These are phyloP conservation scores for Calonectria naviculata DNA, from an alignment of 2,329 filamentous ascomycete genomes.

Conservation along the genomic window DNA sequence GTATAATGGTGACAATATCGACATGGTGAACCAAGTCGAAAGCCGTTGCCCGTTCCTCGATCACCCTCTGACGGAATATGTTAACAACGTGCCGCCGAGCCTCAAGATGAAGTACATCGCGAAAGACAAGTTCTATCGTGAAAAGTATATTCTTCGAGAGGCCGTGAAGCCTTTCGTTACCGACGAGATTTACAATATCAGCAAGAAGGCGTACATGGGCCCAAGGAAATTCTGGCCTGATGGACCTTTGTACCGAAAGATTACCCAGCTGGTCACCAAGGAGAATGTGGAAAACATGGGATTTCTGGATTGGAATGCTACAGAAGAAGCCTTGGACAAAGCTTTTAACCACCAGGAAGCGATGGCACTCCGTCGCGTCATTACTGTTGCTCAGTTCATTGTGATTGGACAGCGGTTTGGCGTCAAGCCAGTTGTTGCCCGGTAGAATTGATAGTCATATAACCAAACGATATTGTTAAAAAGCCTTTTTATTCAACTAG, in stretches of 20 bases:
- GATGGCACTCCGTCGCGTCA: conserved; percentile 6
- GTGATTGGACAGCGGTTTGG: conserved; percentile 6
- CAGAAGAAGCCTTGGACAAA: conserved; percentile 42
- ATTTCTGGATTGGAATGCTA: conserved; percentile 49
- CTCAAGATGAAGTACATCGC: background rate
- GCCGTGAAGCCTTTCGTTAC: background rate
- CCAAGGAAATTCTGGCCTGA: conserved; percentile 23
- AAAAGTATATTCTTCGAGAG: background rate
- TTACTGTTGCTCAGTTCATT: conserved; percentile 10
- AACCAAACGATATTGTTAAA: background rate
- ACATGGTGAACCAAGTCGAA: conserved; percentile 51
- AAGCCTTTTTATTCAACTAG: background rate
- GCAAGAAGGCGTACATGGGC: background rate
- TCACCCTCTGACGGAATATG: conserved; percentile 23
- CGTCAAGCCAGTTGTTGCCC: background rate
- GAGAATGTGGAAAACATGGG: conserved; percentile 51
- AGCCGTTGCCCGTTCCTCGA: conserved; percentile 50
- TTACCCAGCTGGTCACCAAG: conserved; percentile 45
- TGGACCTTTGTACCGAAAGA: conserved; percentile 54
- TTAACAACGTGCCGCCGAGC: conserved; percentile 8
- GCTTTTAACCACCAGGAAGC: conserved; percentile 38
- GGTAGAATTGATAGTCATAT: background rate
- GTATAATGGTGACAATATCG: conserved; percentile 46
- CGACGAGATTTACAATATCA: background rate
- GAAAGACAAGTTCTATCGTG: background rate